Evolutionary conservation across 1,284 basidiomycete species (phyloP).

Genomic region (Sphagnurus paluster): DNA sequence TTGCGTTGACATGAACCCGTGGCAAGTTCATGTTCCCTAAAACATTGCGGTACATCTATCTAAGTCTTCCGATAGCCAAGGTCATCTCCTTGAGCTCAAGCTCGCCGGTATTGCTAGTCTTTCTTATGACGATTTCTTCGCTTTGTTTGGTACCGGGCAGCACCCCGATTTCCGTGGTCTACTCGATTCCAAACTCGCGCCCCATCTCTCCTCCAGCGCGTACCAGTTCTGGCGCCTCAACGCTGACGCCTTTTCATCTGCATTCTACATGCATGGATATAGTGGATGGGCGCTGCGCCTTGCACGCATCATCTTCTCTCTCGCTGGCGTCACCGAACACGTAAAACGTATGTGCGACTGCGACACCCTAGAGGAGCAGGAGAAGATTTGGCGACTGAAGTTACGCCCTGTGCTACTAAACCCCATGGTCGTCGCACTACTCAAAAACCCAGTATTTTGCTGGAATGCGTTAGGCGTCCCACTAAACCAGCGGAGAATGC

Average conservation of each 20-base stretch:
- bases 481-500: constrained; percentile 67
- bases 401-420: constrained; percentile 70
- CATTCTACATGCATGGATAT: constrained; percentile 79
- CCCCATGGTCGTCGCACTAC: constrained; percentile 60
- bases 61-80: constrained; percentile 51
- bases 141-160: constrained; percentile 70
- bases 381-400: constrained; percentile 61
- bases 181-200: constrained; percentile 69
- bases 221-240: constrained; percentile 82
- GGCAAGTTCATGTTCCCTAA: constrained; percentile 28
- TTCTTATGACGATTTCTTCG: constrained; percentile 70
- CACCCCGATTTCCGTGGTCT: constrained; percentile 64
- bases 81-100: constrained; percentile 80
- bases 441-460: constrained; percentile 69
- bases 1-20: constrained; percentile 74
- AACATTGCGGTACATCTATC: neutral
- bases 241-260: constrained; percentile 58
- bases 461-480: constrained; percentile 87
- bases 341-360: constrained; percentile 61
- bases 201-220: constrained; percentile 71
- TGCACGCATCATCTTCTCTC: constrained; percentile 58
- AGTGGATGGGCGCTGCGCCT: constrained; percentile 72
- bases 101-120: constrained; percentile 68
- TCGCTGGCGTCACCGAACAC: constrained; percentile 61
- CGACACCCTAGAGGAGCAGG: constrained; percentile 60